Percentiles rank a stretch among this genome's conserved stretches.
phyloP scores from a whole-genome alignment of 139 green algal species.

The Chlamydomonas sp. region DNA sequence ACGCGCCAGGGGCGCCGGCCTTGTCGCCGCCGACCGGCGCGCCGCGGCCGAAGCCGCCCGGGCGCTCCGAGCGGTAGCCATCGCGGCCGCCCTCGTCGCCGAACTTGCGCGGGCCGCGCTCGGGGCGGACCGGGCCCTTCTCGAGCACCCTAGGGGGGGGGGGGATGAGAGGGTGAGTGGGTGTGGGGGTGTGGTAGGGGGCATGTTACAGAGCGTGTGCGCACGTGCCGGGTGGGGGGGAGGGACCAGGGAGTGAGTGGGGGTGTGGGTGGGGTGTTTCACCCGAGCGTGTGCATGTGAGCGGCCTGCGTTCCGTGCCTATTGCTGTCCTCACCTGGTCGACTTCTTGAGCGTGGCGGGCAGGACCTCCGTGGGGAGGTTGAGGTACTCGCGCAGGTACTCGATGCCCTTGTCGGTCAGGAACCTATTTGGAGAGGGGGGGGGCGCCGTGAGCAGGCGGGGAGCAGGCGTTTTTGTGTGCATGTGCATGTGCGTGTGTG shows the following conservation, averaged over 20 bases:
- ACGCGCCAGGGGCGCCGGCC: conserved; percentile 47
- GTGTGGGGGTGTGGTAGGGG: background rate
- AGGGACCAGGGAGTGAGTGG: background rate
- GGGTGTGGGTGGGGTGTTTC: background rate
- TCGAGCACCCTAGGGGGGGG: conserved; percentile 15
- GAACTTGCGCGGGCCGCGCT: conserved; percentile 42
- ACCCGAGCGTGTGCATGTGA: too few species aligned
- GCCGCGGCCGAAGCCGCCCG: conserved; percentile 53
- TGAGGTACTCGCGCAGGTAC: conserved; percentile 96
- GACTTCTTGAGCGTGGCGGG: conserved; percentile 93
- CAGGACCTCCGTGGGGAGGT: conserved; percentile 90
- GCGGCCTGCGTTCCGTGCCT: too few species aligned
- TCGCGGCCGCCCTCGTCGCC: conserved; percentile 41
- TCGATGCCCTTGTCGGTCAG: conserved; percentile 97
- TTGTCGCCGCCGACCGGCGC: conserved; percentile 39
- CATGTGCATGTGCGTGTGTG: background rate
- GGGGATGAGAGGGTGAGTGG: background rate
- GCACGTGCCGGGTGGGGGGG: background rate
- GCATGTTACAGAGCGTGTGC: background rate
- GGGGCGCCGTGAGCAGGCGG: background rate
- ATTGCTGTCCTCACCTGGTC: conserved; percentile 33
- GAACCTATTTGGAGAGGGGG: conserved; percentile 79
- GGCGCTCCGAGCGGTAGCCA: conserved; percentile 48
- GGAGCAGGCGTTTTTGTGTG: background rate
- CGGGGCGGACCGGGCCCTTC: conserved; percentile 34